phyloP scores from a whole-genome alignment of 106 monocot genomes.

The Dactylorhiza incarnata region DNA sequence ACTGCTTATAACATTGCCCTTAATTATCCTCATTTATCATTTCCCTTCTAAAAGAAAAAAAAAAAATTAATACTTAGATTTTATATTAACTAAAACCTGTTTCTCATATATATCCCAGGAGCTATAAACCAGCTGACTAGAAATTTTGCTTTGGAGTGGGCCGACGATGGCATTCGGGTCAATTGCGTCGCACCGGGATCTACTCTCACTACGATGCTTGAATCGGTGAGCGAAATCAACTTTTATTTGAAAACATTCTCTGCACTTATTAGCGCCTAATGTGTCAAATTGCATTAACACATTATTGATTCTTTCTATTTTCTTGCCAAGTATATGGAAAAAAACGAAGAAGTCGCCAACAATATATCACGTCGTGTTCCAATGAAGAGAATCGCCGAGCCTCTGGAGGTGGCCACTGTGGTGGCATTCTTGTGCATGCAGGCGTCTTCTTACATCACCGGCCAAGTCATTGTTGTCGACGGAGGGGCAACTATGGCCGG shows the following conservation, averaged over 20 bases:
- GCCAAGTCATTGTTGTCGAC: constrained; percentile 15
- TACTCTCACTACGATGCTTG: neutral
- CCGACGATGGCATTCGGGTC: constrained; percentile 3
- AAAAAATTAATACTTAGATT: too few species aligned
- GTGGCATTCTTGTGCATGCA: constrained; percentile 21
- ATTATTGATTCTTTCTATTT: too few species aligned
- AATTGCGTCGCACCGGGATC: constrained; percentile 9
- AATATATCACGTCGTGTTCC: neutral
- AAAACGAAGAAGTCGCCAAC: too few species aligned
- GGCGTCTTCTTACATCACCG: constrained; percentile 24
- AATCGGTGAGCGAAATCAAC: neutral
- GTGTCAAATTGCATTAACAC: too few species aligned
- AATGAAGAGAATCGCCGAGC: constrained; percentile 11
- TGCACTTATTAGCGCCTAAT: too few species aligned
- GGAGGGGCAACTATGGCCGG: constrained; percentile 15
- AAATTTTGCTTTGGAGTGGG: constrained; percentile 15
- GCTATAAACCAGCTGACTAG: constrained; percentile 10
- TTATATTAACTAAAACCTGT: too few species aligned
- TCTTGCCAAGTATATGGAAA: neutral
- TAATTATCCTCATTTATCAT: neutral
- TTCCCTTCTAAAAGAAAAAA: neutral
- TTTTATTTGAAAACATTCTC: neutral
- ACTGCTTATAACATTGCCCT: too few species aligned
- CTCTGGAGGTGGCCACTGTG: constrained; percentile 16
- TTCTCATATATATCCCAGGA: neutral